Evolutionary conservation across 2,329 filamentous ascomycete species (phyloP).

Genomic region (Alternaria sp.): DNA sequence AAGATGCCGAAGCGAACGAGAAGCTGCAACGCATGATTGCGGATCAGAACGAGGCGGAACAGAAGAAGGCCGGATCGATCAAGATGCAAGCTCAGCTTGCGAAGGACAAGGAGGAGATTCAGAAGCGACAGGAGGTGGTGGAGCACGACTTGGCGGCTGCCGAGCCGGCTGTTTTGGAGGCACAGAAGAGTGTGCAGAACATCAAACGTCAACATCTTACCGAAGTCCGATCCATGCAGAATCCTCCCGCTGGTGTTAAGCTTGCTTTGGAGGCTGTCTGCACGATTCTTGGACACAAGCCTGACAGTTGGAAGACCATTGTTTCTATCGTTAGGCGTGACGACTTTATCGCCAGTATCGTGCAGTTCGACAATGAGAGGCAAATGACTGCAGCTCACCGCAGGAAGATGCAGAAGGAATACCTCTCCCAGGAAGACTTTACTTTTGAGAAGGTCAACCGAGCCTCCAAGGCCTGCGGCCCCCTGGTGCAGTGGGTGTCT

Average conservation of each 20-base stretch:
- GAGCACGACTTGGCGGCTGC: conserved; percentile 86
- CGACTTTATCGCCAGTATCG: conserved; percentile 97
- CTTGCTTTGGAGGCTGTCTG: conserved; percentile 96
- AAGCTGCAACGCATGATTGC: conserved; percentile 97
- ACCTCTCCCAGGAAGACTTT: conserved; percentile 91
- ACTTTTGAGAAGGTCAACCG: conserved; percentile 96
- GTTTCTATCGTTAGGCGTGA: conserved; percentile 88
- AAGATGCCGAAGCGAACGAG: conserved; percentile 94
- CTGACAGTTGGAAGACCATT: conserved; percentile 89
- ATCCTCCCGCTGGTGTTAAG: conserved; percentile 87
- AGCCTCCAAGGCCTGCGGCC: conserved; percentile 95
- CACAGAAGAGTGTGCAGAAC: conserved; percentile 95
- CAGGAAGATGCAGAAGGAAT: conserved; percentile 90
- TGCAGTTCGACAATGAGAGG: conserved; percentile 94
- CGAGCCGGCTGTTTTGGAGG: conserved; percentile 90
- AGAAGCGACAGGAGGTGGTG: conserved; percentile 82
- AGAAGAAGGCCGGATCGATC: conserved; percentile 84
- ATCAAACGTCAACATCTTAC: conserved; percentile 98
- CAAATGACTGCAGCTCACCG: conserved; percentile 88
- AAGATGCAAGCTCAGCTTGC: conserved; percentile 89
- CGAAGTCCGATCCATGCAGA: conserved; percentile 96
- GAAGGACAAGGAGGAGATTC: conserved; percentile 88
- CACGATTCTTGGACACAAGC: conserved; percentile 88
- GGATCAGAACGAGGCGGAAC: conserved; percentile 92
- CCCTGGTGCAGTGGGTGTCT: conserved; percentile 94